Percentiles rank a stretch among this genome's conserved stretches.
These are phyloP conservation scores for Keithomyces neogunnii DNA, from an alignment of 2,329 filamentous ascomycete genomes.

Conservation along the genomic window DNA sequence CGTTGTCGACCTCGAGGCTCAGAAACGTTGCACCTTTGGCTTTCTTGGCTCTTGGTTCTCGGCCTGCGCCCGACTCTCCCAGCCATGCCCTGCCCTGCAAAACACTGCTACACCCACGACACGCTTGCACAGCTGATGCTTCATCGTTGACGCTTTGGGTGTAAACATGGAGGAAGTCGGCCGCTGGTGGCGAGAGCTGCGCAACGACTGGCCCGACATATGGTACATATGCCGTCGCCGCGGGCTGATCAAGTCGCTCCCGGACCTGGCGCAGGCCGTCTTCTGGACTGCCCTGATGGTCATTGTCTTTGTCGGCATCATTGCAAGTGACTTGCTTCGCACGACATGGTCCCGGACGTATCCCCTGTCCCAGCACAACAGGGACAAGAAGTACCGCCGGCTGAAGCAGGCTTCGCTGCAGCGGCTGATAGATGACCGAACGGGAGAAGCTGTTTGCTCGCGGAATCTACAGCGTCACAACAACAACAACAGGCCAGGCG, in stretches of 20 bases:
- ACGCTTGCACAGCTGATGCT: neutral
- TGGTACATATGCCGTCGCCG: neutral
- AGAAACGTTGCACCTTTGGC: too few relatives aligned
- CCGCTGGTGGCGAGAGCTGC: neutral
- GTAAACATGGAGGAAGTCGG: neutral
- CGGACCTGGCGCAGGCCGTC: neutral
- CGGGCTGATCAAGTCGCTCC: neutral
- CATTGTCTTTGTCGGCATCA: neutral
- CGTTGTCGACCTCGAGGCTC: too few relatives aligned
- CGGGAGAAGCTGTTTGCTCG: neutral
- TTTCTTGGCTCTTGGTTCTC: too few relatives aligned
- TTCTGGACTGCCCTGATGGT: neutral
- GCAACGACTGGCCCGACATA: neutral
- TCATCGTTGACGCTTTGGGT: neutral
- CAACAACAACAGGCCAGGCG: too few relatives aligned
- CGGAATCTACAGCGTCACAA: neutral
- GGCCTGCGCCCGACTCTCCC: too few relatives aligned
- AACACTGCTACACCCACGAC: neutral
- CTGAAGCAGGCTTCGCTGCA: neutral
- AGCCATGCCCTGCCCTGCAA: neutral
- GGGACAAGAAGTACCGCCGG: neutral
- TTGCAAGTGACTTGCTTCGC: neutral
- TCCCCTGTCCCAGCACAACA: neutral
- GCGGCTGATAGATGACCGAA: neutral
- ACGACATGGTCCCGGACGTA: neutral